Conservation (phyloP, 2,329 filamentous ascomycete species). For the Neofusicoccum parvum region DNA sequence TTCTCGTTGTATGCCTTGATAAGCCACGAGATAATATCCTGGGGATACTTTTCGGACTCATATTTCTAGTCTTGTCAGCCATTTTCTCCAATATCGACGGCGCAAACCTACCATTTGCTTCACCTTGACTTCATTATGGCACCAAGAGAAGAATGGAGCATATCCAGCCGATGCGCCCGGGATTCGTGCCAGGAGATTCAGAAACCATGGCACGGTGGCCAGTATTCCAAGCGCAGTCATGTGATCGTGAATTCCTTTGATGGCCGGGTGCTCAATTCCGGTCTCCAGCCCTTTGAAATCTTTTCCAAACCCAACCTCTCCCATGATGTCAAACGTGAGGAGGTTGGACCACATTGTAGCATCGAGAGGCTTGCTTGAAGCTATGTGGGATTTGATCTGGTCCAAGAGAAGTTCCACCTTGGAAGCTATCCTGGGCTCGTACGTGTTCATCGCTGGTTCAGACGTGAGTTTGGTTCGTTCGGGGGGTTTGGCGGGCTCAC, state of each 20-base stretch:
- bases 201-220: slow-evolving; percentile 39
- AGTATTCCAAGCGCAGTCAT: slow-evolving; percentile 38
- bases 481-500: background rate
- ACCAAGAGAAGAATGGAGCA: slow-evolving; percentile 34
- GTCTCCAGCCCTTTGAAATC: slow-evolving; percentile 41
- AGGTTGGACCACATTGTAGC: slow-evolving; percentile 41
- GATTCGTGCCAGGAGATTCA: slow-evolving; percentile 34
- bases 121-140: slow-evolving; percentile 30
- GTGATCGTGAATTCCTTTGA: slow-evolving; percentile 39
- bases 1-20: slow-evolving; percentile 42
- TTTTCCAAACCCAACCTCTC: slow-evolving; percentile 47
- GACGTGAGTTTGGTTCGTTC: background rate
- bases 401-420: slow-evolving; percentile 32
- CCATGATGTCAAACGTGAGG: slow-evolving; percentile 54
- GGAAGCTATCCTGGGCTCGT: slow-evolving; percentile 37
- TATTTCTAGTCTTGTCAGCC: slow-evolving; percentile 24
- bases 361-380: slow-evolving; percentile 25
- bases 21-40: slow-evolving; percentile 45
- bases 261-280: slow-evolving; percentile 33
- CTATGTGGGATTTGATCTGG: slow-evolving; percentile 29
- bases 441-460: slow-evolving; percentile 34
- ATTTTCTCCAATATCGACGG: background rate
- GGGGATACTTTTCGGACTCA: slow-evolving; percentile 31
- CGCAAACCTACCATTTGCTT: slow-evolving; percentile 32
- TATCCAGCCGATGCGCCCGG: slow-evolving; percentile 34